Evolutionary conservation across 2,329 filamentous ascomycete genomes (phyloP).

Genomic region (Talaromyces pinophilus): DNA sequence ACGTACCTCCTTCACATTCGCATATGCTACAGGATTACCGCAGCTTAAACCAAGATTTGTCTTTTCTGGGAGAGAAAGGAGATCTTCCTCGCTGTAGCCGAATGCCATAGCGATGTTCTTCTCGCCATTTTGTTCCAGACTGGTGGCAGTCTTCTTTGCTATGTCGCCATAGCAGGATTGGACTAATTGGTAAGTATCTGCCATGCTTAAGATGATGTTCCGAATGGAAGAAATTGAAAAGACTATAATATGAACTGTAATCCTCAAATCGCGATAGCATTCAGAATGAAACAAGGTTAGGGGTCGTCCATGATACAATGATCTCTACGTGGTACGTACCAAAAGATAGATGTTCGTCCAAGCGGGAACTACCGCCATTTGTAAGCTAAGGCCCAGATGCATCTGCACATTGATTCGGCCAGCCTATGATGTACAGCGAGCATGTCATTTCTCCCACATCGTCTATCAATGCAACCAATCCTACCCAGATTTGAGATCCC

Average conservation of each 20-base stretch:
- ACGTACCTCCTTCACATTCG: slow-evolving; percentile 48
- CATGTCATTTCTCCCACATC: neutral
- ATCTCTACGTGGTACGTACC: neutral
- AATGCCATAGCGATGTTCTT: slow-evolving; percentile 54
- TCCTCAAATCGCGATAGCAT: neutral
- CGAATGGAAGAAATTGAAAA: too few species aligned
- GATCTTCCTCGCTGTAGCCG: slow-evolving; percentile 54
- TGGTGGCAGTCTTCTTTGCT: slow-evolving; percentile 28
- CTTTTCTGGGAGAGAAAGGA: slow-evolving; percentile 48
- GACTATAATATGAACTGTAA: neutral
- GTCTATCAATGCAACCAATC: neutral
- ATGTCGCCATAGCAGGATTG: slow-evolving; percentile 17
- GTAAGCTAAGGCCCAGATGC: neutral
- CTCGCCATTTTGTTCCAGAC: slow-evolving; percentile 39
- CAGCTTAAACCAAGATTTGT: slow-evolving; percentile 58
- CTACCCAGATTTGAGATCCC: neutral
- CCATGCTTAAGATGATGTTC: neutral
- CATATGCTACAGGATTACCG: slow-evolving; percentile 55
- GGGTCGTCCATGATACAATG: neutral
- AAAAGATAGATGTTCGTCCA: neutral
- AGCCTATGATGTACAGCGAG: neutral
- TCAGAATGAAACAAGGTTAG: neutral
- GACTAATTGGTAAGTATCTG: slow-evolving; percentile 11
- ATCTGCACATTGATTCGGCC: neutral
- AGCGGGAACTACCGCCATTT: neutral